Evolutionary conservation across 495 filamentous ascomycete genomes (phyloP).

Genomic region (Cudoniella acicularis): DNA sequence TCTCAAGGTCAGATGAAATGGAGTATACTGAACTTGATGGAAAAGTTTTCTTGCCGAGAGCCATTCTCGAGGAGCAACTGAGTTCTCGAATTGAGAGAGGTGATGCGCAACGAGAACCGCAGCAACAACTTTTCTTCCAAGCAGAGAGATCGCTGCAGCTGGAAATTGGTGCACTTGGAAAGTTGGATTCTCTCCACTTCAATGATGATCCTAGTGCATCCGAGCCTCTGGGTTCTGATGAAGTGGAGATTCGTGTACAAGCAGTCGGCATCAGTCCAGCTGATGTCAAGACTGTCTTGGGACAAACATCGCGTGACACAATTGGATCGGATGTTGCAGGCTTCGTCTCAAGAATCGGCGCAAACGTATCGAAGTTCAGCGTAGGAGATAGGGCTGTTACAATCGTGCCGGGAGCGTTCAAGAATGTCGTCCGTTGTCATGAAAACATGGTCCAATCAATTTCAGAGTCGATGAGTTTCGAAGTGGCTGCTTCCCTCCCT

Average conservation of each 20-base stretch:
- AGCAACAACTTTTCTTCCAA: not conserved
- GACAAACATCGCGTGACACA: constrained; percentile 9
- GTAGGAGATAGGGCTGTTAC: not conserved
- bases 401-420: not conserved
- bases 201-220: constrained; percentile 13
- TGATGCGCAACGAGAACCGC: not conserved
- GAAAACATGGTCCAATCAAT: constrained; percentile 13
- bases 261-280: constrained; percentile 32
- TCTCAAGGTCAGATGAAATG: not conserved
- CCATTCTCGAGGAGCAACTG: constrained; percentile 1
- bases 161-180: constrained; percentile 17
- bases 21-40: constrained; percentile 15
- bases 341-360: constrained; percentile 13
- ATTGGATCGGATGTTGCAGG: constrained; percentile 19
- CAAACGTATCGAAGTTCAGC: not conserved
- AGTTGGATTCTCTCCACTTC: constrained; percentile 21
- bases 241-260: constrained; percentile 25
- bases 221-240: constrained; percentile 4
- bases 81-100: constrained; percentile 5
- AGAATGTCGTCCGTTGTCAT: not conserved
- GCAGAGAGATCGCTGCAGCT: constrained; percentile 3
- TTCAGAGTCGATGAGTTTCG: constrained; percentile 30
- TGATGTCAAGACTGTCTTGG: constrained; percentile 30
- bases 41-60: constrained; percentile 8
- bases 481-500: constrained; percentile 35